Conservation (phyloP, 1,139 yeast species). For the Geotrichum europaeum region DNA sequence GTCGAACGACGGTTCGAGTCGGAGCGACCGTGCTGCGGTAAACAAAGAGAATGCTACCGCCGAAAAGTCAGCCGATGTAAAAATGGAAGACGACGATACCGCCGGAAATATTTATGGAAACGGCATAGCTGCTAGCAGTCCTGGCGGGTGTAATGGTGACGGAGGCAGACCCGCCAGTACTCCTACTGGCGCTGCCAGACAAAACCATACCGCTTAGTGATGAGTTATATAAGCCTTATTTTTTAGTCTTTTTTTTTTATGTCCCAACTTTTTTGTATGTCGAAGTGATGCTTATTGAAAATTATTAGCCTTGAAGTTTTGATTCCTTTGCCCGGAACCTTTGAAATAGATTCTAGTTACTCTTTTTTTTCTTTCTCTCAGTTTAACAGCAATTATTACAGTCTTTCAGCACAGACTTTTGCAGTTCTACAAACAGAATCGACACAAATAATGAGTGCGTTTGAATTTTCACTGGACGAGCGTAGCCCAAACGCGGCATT, state of each 20-base stretch:
- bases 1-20: not conserved
- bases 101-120: not conserved
- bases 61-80: not conserved
- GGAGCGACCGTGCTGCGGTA: not conserved
- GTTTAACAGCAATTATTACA: not conserved
- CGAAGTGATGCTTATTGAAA: not conserved
- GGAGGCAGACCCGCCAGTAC: not conserved
- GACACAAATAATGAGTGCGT: conserved; percentile 1
- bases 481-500: conserved; percentile 33
- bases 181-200: not conserved
- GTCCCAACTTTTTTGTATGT: not conserved
- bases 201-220: not conserved
- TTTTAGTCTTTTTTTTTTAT: not conserved
- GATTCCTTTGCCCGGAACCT: not conserved
- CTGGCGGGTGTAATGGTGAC: not conserved
- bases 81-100: not conserved
- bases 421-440: not conserved
- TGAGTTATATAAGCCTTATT: not conserved
- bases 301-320: not conserved
- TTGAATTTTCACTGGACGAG: conserved; percentile 26
- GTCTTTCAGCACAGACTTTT: not conserved
- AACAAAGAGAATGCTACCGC: not conserved
- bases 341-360: not conserved
- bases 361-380: not conserved
- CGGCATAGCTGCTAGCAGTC: not conserved